Conservation (phyloP, 2,329 filamentous ascomycete genomes). For the Calonectria ilicicola region DNA sequence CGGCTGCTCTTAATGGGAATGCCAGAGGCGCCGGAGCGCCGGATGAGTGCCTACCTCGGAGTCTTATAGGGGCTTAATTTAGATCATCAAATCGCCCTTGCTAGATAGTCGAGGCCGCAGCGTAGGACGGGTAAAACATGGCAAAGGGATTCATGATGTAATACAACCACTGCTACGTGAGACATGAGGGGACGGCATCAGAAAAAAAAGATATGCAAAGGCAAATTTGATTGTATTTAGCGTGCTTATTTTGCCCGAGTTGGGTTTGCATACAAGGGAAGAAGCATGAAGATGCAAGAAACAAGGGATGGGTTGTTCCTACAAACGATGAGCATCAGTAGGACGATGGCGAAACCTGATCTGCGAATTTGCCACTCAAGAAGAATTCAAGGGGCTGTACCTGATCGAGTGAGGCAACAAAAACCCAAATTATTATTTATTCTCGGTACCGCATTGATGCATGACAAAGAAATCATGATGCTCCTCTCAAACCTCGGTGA, state of each 20-base stretch:
- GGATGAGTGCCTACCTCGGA: background rate
- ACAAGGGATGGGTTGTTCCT: background rate
- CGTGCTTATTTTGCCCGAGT: background rate
- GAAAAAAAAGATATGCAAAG: background rate
- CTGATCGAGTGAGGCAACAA: no score
- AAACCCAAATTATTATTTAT: background rate
- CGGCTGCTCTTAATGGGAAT: slow-evolving; percentile 5
- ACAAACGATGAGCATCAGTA: background rate
- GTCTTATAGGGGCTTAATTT: background rate
- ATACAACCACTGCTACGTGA: background rate
- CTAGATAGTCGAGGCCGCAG: background rate
- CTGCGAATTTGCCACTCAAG: no score
- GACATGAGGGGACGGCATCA: background rate
- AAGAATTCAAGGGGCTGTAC: no score
- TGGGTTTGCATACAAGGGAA: background rate
- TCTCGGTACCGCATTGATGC: background rate
- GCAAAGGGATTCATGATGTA: background rate
- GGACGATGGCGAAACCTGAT: background rate
- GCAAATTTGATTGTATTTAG: background rate
- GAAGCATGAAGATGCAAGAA: background rate
- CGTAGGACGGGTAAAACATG: background rate
- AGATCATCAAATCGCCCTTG: slow-evolving; percentile 8
- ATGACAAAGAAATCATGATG: background rate
- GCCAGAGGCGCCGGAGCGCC: background rate
- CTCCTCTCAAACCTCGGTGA: background rate